A percentile compares a stretch with the other conserved stretches of the same genome.
Conservation (phyloP, 1,284 basidiomycete species). For the Malassezia sympodialis region DNA sequence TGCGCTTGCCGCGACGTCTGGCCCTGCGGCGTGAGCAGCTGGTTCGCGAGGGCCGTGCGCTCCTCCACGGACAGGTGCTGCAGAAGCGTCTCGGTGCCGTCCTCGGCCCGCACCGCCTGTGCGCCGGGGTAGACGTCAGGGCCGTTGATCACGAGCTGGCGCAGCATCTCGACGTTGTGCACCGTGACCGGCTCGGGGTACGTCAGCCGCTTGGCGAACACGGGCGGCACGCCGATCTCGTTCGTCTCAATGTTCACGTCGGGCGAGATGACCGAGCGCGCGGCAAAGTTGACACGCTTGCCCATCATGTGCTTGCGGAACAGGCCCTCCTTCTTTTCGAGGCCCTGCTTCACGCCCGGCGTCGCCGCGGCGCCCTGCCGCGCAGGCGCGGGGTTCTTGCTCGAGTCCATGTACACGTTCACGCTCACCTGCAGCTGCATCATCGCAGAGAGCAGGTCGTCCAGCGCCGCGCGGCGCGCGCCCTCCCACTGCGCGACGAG, state of each 20-base stretch:
- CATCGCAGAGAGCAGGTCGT: conserved; percentile 66
- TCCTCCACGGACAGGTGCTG: conserved; percentile 71
- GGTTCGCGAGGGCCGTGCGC: conserved; percentile 91
- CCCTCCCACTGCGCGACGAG: conserved; percentile 44
- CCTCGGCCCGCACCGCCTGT: conserved; percentile 86
- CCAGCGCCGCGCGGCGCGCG: conserved; percentile 54
- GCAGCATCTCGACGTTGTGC: conserved; percentile 77
- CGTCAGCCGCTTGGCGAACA: conserved; percentile 92
- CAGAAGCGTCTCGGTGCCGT: conserved; percentile 54
- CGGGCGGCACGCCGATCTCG: conserved; percentile 94
- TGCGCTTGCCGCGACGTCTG: conserved; percentile 49
- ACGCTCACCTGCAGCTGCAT: conserved; percentile 88
- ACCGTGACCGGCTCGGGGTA: conserved; percentile 94
- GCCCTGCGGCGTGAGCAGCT: conserved; percentile 83
- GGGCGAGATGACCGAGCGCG: conserved; percentile 96
- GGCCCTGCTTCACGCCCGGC: conserved; percentile 83
- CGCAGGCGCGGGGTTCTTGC: conserved; percentile 78
- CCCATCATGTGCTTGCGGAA: conserved; percentile 99
- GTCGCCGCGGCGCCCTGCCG: conserved; percentile 86
- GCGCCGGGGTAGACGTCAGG: conserved; percentile 85
- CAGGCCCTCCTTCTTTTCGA: conserved; percentile 98
- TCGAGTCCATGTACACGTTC: conserved; percentile 94
- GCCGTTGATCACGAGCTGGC: conserved; percentile 84
- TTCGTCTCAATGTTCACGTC: conserved; percentile 99
- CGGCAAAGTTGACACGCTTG: conserved; percentile 98